These are phyloP conservation scores for Penicillium verrucosum DNA, from an alignment of 2,329 filamentous ascomycete genomes.

Conservation along the genomic window DNA sequence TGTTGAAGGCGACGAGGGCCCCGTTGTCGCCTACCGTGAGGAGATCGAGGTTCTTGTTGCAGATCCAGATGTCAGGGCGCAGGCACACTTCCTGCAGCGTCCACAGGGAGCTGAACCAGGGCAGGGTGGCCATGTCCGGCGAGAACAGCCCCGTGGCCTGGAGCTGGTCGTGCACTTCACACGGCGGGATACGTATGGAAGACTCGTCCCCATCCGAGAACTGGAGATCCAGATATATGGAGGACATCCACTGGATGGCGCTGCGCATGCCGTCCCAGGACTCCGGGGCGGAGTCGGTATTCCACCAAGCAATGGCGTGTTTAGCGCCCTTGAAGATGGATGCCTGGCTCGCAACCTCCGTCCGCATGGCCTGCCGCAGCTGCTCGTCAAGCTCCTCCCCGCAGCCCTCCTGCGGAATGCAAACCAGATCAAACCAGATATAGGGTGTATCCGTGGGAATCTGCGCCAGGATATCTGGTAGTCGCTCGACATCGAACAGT, in stretches of 20 bases:
- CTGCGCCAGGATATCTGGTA: not conserved
- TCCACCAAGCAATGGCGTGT: not conserved
- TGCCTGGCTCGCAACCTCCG: not conserved
- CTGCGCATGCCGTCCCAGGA: not conserved
- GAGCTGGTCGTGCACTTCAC: not conserved
- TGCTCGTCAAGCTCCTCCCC: not conserved
- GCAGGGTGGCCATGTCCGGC: not conserved
- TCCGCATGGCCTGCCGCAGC: not conserved
- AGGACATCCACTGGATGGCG: not conserved
- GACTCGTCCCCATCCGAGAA: not conserved
- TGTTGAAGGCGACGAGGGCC: not conserved
- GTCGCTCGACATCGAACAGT: not conserved
- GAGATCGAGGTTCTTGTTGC: not conserved
- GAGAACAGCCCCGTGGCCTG: not conserved
- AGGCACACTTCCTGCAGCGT: not conserved
- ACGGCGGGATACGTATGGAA: not conserved
- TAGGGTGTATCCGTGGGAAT: not conserved
- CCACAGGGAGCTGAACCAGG: not conserved
- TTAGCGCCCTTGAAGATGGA: not conserved
- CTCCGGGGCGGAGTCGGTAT: not conserved
- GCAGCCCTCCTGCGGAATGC: not conserved
- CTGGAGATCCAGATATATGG: not conserved
- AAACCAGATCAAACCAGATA: not conserved
- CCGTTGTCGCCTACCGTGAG: not conserved
- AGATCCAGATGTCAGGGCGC: not conserved